Evolutionary conservation across 2,329 filamentous ascomycete genomes (phyloP).

Genomic region (Delphinella strobiligena): DNA sequence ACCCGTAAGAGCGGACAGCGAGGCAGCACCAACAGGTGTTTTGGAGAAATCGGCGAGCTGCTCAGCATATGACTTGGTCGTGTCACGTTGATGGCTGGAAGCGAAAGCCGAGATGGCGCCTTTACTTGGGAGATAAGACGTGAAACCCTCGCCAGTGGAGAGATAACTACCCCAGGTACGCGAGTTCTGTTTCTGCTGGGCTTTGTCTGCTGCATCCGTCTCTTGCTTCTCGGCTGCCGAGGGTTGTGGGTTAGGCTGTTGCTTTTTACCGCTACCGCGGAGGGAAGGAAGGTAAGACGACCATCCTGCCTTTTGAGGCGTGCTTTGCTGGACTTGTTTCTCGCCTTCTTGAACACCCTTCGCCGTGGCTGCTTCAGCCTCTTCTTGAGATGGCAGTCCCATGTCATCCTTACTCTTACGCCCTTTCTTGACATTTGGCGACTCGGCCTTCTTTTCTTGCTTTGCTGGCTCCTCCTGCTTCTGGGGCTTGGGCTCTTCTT

Average conservation of each 20-base stretch:
- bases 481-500: conserved; percentile 9
- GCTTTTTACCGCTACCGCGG: conserved; percentile 8
- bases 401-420: conserved; percentile 16
- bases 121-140: conserved; percentile 34
- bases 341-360: conserved; percentile 10
- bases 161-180: conserved; percentile 36
- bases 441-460: conserved; percentile 13
- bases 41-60: conserved; percentile 39
- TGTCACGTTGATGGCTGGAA: conserved; percentile 30
- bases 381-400: conserved; percentile 22
- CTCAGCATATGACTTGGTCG: conserved; percentile 36
- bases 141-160: conserved; percentile 35
- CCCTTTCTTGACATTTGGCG: conserved; percentile 4
- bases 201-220: conserved; percentile 12
- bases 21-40: conserved; percentile 38
- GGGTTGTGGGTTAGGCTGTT: conserved; percentile 4
- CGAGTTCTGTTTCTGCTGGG: conserved; percentile 21
- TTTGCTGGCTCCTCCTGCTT: conserved; percentile 10
- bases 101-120: conserved; percentile 33
- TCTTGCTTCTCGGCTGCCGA: conserved; percentile 11
- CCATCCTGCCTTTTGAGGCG: conserved; percentile 8
- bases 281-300: conserved; percentile 11
- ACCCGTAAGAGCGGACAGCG: conserved; percentile 32
- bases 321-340: conserved; percentile 10
- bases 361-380: conserved; percentile 20